A percentile compares a stretch with the other conserved stretches of the same genome.
Conservation (phyloP, 2,329 filamentous ascomycete genomes). For the Fusarium keratoplasticum region DNA sequence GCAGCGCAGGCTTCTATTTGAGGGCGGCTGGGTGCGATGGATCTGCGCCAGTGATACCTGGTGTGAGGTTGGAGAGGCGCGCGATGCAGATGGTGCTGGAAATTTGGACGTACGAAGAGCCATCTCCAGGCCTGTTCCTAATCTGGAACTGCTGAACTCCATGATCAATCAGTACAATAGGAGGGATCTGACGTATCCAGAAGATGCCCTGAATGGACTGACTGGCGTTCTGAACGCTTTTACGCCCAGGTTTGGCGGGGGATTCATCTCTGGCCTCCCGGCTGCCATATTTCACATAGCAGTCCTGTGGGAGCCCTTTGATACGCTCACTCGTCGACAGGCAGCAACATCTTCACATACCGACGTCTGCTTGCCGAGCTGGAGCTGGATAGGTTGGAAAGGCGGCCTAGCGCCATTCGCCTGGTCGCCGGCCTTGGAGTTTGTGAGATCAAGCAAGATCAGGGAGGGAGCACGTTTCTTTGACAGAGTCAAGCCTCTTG, state of each 20-base stretch:
- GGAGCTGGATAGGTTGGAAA: not conserved
- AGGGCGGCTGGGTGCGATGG: not conserved
- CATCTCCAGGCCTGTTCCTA: not conserved
- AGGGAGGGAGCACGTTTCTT: not conserved
- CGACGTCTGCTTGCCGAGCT: not conserved
- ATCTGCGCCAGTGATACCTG: not conserved
- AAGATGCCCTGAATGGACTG: not conserved
- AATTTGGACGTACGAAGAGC: not conserved
- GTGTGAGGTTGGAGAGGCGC: not conserved
- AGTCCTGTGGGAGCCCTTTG: not conserved
- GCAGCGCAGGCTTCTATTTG: not conserved
- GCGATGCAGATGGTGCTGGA: not conserved
- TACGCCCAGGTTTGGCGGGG: not conserved
- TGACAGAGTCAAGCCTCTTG: not conserved
- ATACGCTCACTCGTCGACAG: not conserved
- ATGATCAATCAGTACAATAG: not conserved
- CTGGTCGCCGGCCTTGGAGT: not conserved
- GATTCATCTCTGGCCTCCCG: not conserved
- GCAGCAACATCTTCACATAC: not conserved
- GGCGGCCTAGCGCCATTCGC: not conserved
- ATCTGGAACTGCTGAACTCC: not conserved
- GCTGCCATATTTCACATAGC: not conserved
- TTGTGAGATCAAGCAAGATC: not conserved
- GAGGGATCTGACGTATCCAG: not conserved
- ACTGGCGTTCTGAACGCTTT: not conserved